Evolutionary conservation across 2,329 filamentous ascomycete species (phyloP).

Genomic region (Cladosporium sp.): DNA sequence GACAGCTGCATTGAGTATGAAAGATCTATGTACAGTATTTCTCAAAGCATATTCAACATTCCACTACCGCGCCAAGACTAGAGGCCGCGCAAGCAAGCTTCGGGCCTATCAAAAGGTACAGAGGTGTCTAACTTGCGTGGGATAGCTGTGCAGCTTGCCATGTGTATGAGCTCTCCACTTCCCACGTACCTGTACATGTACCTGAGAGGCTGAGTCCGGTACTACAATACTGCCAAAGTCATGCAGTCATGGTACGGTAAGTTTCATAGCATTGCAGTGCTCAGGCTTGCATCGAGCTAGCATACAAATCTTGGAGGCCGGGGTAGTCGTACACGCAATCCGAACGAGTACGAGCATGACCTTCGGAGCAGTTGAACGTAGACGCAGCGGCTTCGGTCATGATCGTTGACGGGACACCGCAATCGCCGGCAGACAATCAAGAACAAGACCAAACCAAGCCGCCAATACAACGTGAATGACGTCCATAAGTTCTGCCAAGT

Average conservation of each 20-base stretch:
- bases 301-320: no score
- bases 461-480: neutral
- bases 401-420: neutral
- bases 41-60: neutral
- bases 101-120: slow-evolving; percentile 11
- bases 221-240: neutral
- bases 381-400: no score
- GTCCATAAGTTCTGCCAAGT: neutral
- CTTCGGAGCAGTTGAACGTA: no score
- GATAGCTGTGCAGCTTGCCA: no score
- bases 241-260: neutral
- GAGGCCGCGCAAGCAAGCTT: slow-evolving; percentile 17
- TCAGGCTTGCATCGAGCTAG: neutral
- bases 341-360: no score
- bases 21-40: neutral
- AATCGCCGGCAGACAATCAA: neutral
- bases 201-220: neutral
- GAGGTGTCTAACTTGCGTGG: neutral
- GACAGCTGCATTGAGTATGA: neutral
- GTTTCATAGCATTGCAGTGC: neutral
- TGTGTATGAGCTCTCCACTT: neutral
- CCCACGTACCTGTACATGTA: neutral
- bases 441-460: neutral
- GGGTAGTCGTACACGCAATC: no score
- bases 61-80: slow-evolving; percentile 10